Evolutionary conservation across 805 yeast species (phyloP).

Genomic region (Nadsonia fulvescens): DNA sequence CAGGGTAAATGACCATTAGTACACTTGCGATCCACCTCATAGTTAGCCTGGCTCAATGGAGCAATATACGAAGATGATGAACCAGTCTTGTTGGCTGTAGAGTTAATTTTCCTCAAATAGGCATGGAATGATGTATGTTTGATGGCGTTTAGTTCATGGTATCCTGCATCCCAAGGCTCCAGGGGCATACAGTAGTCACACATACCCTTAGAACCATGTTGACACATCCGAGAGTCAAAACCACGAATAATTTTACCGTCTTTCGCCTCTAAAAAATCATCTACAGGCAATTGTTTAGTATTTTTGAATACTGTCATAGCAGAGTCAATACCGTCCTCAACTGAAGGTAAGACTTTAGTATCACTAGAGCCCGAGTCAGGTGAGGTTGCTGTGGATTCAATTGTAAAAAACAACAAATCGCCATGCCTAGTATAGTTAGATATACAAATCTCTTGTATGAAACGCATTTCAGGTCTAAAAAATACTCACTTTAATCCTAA

Average conservation of each 20-base stretch:
- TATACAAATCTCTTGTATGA: too few species aligned
- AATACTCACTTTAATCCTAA: constrained; percentile 20
- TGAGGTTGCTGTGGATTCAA: constrained; percentile 12
- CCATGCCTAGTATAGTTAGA: constrained; percentile 34
- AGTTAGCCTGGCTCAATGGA: constrained; percentile 60
- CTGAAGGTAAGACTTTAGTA: constrained; percentile 3
- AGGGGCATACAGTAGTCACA: constrained; percentile 93
- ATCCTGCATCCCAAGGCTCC: constrained; percentile 83
- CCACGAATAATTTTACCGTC: constrained; percentile 58
- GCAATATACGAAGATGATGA: constrained; percentile 53
- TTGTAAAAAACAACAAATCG: constrained; percentile 33
- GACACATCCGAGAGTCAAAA: constrained; percentile 39
- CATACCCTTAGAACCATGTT: constrained; percentile 70
- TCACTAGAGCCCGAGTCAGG: constrained; percentile 12
- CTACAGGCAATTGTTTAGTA: constrained; percentile 45
- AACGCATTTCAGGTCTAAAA: constrained; percentile 16
- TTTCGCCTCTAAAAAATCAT: constrained; percentile 41
- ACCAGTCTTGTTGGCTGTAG: constrained; percentile 41
- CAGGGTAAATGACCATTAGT: constrained; percentile 76
- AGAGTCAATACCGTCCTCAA: constrained; percentile 4
- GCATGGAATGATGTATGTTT: constrained; percentile 85
- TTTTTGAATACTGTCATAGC: constrained; percentile 10
- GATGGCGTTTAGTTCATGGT: constrained; percentile 55
- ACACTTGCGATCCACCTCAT: constrained; percentile 41
- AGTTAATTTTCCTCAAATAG: constrained; percentile 53